Evolutionary conservation across 139 green algal species (phyloP).

Genomic region (Trebouxia sp.): DNA sequence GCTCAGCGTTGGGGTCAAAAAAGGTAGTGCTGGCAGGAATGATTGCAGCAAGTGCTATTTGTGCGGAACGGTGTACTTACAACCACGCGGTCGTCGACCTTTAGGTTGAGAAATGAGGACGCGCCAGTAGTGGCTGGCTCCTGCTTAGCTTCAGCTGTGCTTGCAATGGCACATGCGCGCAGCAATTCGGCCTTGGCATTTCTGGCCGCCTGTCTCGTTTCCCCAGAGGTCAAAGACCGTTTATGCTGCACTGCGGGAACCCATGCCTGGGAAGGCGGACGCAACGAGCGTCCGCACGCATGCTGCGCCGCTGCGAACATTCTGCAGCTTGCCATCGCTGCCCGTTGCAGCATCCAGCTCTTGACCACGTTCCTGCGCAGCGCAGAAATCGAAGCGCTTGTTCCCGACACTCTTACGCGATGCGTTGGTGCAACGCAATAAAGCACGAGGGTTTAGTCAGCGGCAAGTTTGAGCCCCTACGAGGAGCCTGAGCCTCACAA

Average conservation of each 20-base stretch:
- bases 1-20: neutral
- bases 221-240: neutral
- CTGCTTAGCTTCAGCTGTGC: neutral
- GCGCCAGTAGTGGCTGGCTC: neutral
- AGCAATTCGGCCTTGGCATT: neutral
- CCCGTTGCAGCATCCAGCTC: too few relatives aligned
- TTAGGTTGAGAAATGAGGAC: neutral
- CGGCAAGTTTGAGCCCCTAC: too few relatives aligned
- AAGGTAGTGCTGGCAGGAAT: neutral
- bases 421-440: too few relatives aligned
- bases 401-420: too few relatives aligned
- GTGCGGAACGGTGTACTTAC: neutral
- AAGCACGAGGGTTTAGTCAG: too few relatives aligned
- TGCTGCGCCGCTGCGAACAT: neutral
- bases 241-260: too few relatives aligned
- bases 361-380: too few relatives aligned
- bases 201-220: constrained; percentile 3
- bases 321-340: too few relatives aligned
- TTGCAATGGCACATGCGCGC: neutral
- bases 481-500: too few relatives aligned
- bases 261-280: neutral
- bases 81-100: constrained; percentile 7
- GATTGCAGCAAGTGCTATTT: neutral
- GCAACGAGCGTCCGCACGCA: neutral
- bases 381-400: too few relatives aligned